A percentile compares a stretch with the other conserved stretches of the same genome.
phyloP scores from a whole-genome alignment of 129 eudicot species.

The Tanacetum coccineum region DNA sequence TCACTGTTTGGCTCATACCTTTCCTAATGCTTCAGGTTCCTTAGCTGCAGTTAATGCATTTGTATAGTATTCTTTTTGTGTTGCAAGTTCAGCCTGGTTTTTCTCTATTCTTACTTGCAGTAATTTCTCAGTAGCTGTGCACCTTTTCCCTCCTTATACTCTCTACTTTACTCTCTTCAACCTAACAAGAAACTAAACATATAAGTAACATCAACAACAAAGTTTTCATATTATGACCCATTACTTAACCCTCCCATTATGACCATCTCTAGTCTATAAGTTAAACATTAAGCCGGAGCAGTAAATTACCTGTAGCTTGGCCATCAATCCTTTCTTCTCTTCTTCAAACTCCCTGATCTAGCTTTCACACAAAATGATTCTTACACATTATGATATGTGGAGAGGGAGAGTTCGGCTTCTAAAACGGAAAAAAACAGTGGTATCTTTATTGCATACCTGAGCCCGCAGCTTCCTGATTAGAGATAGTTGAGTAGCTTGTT shows the following conservation, averaged over 20 bases:
- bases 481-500: no score
- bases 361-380: slow-evolving; percentile 44
- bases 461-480: slow-evolving; percentile 86
- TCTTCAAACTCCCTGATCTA: slow-evolving; percentile 95
- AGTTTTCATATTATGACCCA: neutral
- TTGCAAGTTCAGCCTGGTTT: slow-evolving; percentile 79
- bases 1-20: slow-evolving; percentile 83
- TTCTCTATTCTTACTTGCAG: slow-evolving; percentile 91
- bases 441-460: slow-evolving; percentile 45
- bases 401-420: slow-evolving; percentile 15
- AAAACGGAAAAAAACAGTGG: slow-evolving; percentile 6
- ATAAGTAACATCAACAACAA: slow-evolving; percentile 10
- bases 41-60: slow-evolving; percentile 74
- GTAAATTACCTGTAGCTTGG: slow-evolving; percentile 77
- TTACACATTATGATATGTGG: slow-evolving; percentile 12
- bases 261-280: neutral
- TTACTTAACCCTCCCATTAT: neutral
- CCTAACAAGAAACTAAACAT: slow-evolving; percentile 38
- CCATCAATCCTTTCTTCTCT: slow-evolving; percentile 81
- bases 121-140: slow-evolving; percentile 74
- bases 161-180: slow-evolving; percentile 90
- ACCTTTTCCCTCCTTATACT: slow-evolving; percentile 76
- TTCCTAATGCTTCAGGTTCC: slow-evolving; percentile 89
- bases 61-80: slow-evolving; percentile 81
- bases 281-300: slow-evolving; percentile 17